phyloP scores from a whole-genome alignment of 306 rosid species.

The Chamaecrista fasciculata region DNA sequence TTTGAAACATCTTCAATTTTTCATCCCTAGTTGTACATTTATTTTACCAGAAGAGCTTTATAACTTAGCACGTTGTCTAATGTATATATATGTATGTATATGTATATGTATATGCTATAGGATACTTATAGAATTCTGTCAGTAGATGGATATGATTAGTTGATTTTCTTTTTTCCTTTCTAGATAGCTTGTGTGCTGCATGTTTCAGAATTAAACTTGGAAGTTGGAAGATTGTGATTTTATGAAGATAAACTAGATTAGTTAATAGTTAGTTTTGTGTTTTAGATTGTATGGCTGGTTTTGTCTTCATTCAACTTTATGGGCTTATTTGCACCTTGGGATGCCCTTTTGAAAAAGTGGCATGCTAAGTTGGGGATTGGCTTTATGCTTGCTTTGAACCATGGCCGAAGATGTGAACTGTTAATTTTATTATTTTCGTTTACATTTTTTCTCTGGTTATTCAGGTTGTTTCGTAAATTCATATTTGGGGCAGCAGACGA shows the following conservation, averaged over 20 bases:
- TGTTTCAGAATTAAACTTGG: not conserved
- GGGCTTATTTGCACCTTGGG: slow-evolving; percentile 1
- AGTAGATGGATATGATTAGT: not conserved
- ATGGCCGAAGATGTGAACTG: not conserved
- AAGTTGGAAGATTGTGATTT: not conserved
- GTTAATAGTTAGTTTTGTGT: not conserved
- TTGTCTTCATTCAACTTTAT: not conserved
- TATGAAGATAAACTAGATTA: not conserved
- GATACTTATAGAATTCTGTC: not conserved
- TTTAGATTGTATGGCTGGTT: not conserved
- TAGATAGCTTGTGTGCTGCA: not conserved
- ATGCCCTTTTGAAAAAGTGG: not conserved
- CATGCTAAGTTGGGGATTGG: slow-evolving; percentile 17
- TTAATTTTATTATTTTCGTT: slow-evolving; percentile 19
- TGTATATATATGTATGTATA: not conserved
- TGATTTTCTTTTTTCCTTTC: not conserved
- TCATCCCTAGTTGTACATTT: not conserved
- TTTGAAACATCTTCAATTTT: not conserved
- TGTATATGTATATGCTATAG: not conserved
- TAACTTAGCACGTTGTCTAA: not conserved
- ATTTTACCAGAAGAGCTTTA: not conserved
- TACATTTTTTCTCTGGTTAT: slow-evolving; percentile 27
- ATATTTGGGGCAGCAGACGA: slow-evolving; percentile 94
- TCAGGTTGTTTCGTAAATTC: slow-evolving; percentile 86
- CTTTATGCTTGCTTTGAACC: slow-evolving; percentile 20